phyloP scores from a whole-genome alignment of 331 rosid genomes.

The Pyrus hybrid region DNA sequence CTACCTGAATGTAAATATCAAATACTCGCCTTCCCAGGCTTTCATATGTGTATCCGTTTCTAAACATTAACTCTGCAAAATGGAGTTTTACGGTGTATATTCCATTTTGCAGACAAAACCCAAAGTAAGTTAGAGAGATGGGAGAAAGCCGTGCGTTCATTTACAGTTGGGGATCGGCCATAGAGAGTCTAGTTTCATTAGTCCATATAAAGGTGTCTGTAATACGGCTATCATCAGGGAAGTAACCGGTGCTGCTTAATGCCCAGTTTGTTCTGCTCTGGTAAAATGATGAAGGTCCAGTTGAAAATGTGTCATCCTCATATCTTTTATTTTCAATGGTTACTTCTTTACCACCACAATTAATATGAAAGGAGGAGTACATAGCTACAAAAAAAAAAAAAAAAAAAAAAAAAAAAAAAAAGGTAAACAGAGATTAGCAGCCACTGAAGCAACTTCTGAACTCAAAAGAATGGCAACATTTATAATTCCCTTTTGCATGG shows the following conservation, averaged over 20 bases:
- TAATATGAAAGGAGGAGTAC: constrained; percentile 36
- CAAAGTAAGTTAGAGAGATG: neutral
- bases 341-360: constrained; percentile 53
- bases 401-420: neutral
- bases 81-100: no score
- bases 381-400: constrained; percentile 17
- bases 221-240: constrained; percentile 17
- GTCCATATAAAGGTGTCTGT: neutral
- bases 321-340: neutral
- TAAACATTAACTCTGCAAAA: no score
- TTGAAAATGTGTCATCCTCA: constrained; percentile 25
- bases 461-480: neutral
- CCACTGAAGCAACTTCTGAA: neutral
- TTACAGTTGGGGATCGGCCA: constrained; percentile 37
- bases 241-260: constrained; percentile 57
- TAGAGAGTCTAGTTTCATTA: constrained; percentile 34
- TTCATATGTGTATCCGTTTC: constrained; percentile 25
- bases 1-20: constrained; percentile 71
- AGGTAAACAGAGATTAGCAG: neutral
- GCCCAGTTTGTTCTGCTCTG: constrained; percentile 41
- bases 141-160: constrained; percentile 63
- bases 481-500: neutral
- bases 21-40: constrained; percentile 83
- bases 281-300: constrained; percentile 21
- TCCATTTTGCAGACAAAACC: no score